phyloP scores from a whole-genome alignment of 2,329 filamentous ascomycete genomes.

The Verticillium zaregamsianum region DNA sequence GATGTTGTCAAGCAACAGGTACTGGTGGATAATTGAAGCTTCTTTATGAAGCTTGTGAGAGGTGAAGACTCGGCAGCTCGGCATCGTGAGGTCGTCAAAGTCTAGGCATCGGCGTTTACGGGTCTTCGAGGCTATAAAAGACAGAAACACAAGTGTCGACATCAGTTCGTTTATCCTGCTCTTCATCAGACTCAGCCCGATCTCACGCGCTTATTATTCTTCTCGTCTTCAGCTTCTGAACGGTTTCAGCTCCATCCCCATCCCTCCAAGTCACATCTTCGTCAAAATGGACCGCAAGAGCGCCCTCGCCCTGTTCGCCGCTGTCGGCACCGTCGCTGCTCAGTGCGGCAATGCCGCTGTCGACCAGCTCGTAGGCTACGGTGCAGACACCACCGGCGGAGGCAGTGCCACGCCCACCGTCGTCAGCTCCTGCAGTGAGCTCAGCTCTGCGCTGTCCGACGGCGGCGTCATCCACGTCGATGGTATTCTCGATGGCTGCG shows the following conservation, averaged over 20 bases:
- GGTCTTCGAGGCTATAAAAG: not conserved
- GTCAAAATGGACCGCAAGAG: not conserved
- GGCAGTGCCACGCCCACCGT: not conserved
- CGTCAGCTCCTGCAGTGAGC: not conserved
- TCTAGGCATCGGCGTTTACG: not conserved
- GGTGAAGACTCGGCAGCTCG: not conserved
- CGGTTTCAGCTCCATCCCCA: no score
- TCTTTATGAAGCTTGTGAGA: not conserved
- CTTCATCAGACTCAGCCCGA: not conserved
- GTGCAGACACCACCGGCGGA: not conserved
- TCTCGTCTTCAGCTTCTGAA: not conserved
- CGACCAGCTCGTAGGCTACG: not conserved
- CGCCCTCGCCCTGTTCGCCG: not conserved
- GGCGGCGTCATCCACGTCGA: slow-evolving; percentile 33
- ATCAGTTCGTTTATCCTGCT: not conserved
- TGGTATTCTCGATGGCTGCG: slow-evolving; percentile 32
- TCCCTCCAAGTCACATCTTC: not conserved
- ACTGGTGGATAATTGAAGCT: not conserved
- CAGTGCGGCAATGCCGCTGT: not conserved
- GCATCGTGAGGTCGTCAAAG: not conserved
- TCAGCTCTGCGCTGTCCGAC: not conserved
- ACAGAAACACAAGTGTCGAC: not conserved
- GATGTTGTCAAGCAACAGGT: not conserved
- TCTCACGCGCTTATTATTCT: not conserved
- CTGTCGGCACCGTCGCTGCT: not conserved